Evolutionary conservation across 257 asterid species (phyloP).

Genomic region (Nicotiana tabacum): DNA sequence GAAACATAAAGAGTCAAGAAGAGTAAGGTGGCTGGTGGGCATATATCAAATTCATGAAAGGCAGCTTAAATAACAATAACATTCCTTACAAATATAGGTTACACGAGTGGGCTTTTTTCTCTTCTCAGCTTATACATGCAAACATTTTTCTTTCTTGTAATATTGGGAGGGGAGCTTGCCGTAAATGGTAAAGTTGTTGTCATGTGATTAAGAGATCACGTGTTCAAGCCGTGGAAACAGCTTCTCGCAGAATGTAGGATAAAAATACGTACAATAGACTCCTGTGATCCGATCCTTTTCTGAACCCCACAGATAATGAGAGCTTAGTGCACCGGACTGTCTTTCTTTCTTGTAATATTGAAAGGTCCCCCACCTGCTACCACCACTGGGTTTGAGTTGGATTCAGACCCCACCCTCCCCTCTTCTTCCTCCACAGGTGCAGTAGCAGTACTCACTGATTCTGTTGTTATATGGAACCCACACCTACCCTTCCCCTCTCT

Average conservation of each 20-base stretch:
- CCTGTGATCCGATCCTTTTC: too few relatives aligned
- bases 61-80: neutral
- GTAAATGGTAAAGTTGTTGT: too few relatives aligned
- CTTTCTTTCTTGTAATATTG: neutral
- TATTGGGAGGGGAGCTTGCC: too few relatives aligned
- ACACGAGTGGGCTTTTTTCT: neutral
- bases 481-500: neutral
- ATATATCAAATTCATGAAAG: neutral
- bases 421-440: neutral
- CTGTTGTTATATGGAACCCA: neutral
- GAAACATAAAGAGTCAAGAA: neutral
- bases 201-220: too few relatives aligned
- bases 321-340: too few relatives aligned
- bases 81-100: neutral
- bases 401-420: neutral
- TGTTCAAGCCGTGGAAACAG: too few relatives aligned
- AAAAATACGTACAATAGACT: too few relatives aligned
- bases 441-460: neutral
- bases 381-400: constrained; percentile 1
- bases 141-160: neutral
- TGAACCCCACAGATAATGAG: too few relatives aligned
- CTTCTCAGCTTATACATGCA: neutral
- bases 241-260: too few relatives aligned
- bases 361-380: neutral
- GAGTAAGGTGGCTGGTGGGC: neutral